These are phyloP conservation scores for Clarireedia monteithiana DNA, from an alignment of 2,329 filamentous ascomycete species.

Conservation along the genomic window DNA sequence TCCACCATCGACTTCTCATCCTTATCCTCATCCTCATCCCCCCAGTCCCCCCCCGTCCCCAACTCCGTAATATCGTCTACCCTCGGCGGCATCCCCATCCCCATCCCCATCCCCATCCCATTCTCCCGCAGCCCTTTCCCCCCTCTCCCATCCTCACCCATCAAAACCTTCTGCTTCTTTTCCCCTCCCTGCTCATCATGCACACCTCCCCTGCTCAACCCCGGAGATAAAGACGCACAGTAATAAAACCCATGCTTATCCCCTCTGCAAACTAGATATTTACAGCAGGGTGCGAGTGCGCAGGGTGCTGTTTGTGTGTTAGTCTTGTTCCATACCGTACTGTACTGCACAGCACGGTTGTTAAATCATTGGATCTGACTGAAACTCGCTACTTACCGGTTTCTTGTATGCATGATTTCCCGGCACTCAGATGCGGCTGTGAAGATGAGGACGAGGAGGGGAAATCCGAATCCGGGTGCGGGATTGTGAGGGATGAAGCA, in stretches of 20 bases:
- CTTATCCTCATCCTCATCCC: too few species aligned
- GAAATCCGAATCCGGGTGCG: too few species aligned
- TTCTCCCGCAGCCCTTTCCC: too few species aligned
- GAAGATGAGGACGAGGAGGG: too few species aligned
- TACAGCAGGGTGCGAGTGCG: not conserved
- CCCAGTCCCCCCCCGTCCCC: not conserved
- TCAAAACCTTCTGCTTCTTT: not conserved
- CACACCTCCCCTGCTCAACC: not conserved
- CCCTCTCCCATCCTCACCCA: not conserved
- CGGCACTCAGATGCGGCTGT: too few species aligned
- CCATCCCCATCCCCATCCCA: not conserved
- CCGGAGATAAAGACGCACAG: not conserved
- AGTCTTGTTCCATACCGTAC: not conserved
- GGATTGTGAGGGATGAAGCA: too few species aligned
- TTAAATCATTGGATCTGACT: too few species aligned
- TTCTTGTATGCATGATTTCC: too few species aligned
- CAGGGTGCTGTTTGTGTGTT: not conserved
- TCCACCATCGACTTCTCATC: too few species aligned
- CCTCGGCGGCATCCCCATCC: not conserved
- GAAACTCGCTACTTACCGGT: too few species aligned
- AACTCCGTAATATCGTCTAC: conserved; percentile 1
- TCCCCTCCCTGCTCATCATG: not conserved
- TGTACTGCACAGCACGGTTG: too few species aligned
- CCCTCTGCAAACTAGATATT: not conserved
- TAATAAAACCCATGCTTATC: not conserved